Conservation (phyloP, 306 rosid species). For the Cicer pinnatifidum region DNA sequence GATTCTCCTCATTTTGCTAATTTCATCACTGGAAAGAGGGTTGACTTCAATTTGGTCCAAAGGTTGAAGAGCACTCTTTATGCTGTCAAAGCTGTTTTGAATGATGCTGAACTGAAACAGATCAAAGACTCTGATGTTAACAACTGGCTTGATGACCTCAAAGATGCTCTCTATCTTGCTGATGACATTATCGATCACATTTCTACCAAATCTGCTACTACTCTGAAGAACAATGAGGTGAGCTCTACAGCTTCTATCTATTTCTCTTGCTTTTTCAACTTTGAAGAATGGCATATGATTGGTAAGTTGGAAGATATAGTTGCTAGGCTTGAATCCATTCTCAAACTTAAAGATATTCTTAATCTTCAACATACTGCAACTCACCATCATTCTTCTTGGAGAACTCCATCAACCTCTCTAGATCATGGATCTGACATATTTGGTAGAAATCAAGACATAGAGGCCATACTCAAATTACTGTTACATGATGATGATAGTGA, state of each 20-base stretch:
- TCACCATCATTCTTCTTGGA: background rate
- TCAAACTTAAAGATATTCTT: too few species aligned
- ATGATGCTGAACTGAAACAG: too few species aligned
- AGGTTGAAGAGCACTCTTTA: too few species aligned
- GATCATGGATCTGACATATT: background rate
- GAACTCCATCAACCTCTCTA: slow-evolving; percentile 6
- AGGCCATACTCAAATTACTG: too few species aligned
- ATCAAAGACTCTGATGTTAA: too few species aligned
- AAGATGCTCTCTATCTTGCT: slow-evolving; percentile 20
- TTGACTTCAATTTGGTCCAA: too few species aligned
- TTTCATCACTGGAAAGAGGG: too few species aligned
- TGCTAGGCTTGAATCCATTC: slow-evolving; percentile 19
- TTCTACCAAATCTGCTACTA: too few species aligned
- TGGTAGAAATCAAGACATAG: too few species aligned
- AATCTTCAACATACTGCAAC: background rate
- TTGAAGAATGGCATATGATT: background rate
- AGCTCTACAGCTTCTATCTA: background rate
- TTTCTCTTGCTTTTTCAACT: slow-evolving; percentile 11
- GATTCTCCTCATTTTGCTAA: too few species aligned
- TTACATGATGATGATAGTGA: too few species aligned
- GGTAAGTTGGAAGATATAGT: background rate
- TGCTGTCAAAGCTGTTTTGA: too few species aligned
- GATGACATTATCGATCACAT: background rate
- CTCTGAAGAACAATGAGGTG: slow-evolving; percentile 3
- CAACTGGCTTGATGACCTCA: slow-evolving; percentile 38